These are phyloP conservation scores for Ilex asprella DNA, from an alignment of 257 asterid genomes.

Conservation along the genomic window DNA sequence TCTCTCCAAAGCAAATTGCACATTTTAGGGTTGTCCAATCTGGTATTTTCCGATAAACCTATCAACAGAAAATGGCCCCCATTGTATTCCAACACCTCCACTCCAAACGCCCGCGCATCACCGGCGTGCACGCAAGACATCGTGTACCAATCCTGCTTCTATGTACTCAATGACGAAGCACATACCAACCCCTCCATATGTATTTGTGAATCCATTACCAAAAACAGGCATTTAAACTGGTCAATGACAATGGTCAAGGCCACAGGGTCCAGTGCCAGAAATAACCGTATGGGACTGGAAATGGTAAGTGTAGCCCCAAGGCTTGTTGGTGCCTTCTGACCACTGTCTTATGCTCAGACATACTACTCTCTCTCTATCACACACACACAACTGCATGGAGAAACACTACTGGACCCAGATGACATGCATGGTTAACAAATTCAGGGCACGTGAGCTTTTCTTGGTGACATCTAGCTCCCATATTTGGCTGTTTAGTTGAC, in stretches of 20 bases:
- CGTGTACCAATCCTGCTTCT: not conserved
- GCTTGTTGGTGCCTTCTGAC: constrained; percentile 30
- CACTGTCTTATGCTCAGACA: not conserved
- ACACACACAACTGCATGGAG: not conserved
- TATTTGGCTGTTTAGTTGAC: constrained; percentile 27
- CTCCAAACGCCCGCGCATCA: not conserved
- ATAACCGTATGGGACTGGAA: constrained; percentile 9
- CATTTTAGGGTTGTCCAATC: not conserved
- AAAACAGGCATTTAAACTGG: constrained; percentile 12
- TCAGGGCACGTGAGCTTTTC: constrained; percentile 30
- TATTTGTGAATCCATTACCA: not conserved
- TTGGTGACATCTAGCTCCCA: constrained; percentile 13
- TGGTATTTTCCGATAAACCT: not conserved
- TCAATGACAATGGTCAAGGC: constrained; percentile 28
- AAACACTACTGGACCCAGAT: not conserved
- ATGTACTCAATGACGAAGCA: not conserved
- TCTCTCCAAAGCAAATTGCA: not conserved
- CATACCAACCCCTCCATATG: not conserved
- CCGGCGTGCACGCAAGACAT: not conserved
- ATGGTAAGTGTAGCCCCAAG: constrained; percentile 33
- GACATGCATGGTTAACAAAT: constrained; percentile 1
- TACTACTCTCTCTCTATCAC: constrained; percentile 17
- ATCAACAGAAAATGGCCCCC: not conserved
- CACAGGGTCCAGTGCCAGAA: constrained; percentile 15
- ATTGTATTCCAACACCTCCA: not conserved